Evolutionary conservation across 305 asterid species (phyloP).

Genomic region (Solanum hybrid): DNA sequence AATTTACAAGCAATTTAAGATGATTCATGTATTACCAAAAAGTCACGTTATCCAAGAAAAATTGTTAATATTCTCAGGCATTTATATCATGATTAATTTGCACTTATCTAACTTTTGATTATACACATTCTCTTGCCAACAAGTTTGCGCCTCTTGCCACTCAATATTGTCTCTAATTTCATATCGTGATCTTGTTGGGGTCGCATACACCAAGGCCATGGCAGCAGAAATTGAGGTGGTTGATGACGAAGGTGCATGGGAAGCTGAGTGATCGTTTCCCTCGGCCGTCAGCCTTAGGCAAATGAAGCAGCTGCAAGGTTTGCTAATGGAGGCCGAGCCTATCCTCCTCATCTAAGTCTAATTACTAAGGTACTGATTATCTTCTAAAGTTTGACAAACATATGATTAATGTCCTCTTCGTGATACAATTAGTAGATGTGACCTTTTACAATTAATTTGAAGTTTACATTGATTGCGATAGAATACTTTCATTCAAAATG

Average conservation of each 20-base stretch:
- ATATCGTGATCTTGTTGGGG: slow-evolving; percentile 81
- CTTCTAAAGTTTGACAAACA: not conserved
- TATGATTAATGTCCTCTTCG: not conserved
- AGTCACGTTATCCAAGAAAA: too few relatives aligned
- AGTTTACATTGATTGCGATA: not conserved
- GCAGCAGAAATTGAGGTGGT: slow-evolving; percentile 87
- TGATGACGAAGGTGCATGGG: slow-evolving; percentile 91
- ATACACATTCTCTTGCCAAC: not conserved
- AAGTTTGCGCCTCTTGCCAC: slow-evolving; percentile 53
- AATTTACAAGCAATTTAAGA: too few relatives aligned
- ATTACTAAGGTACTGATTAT: slow-evolving; percentile 49
- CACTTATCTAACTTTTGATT: too few relatives aligned
- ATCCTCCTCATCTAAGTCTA: slow-evolving; percentile 87
- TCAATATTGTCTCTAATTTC: slow-evolving; percentile 66
- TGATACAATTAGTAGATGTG: not conserved
- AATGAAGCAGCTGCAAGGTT: slow-evolving; percentile 83
- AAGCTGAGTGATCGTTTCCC: slow-evolving; percentile 78
- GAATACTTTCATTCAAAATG: not conserved
- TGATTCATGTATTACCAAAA: too few relatives aligned
- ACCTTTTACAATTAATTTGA: not conserved
- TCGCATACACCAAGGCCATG: slow-evolving; percentile 79
- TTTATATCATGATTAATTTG: too few relatives aligned
- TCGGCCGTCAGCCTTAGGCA: slow-evolving; percentile 40
- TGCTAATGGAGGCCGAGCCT: slow-evolving; percentile 82
- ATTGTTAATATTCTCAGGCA: too few relatives aligned